Percentiles rank a stretch among this genome's conserved stretches.
phyloP scores from a whole-genome alignment of 129 eudicot species.

The Calendula officinalis region DNA sequence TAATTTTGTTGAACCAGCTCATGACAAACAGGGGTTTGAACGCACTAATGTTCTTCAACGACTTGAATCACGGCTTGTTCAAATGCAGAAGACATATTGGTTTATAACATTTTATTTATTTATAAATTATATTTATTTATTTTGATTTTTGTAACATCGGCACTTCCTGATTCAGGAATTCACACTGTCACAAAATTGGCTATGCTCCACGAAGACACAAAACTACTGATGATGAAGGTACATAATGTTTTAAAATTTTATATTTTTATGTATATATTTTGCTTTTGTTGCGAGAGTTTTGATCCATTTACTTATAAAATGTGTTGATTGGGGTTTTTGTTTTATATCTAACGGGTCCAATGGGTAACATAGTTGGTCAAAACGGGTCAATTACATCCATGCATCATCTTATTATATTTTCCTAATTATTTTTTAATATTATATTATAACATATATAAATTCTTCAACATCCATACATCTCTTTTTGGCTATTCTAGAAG shows the following conservation, averaged over 20 bases:
- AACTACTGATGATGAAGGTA: constrained; percentile 42
- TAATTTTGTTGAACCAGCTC: constrained; percentile 98
- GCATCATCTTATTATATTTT: neutral
- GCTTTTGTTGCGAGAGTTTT: neutral
- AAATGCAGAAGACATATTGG: constrained; percentile 89
- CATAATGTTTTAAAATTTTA: neutral
- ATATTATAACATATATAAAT: neutral
- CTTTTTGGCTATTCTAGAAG: constrained; percentile 34
- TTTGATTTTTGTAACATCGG: constrained; percentile 1
- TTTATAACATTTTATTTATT: constrained; percentile 16
- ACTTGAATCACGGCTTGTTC: constrained; percentile 63
- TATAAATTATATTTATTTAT: neutral
- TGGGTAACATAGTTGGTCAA: neutral
- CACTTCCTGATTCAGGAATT: constrained; percentile 45
- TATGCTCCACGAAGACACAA: constrained; percentile 69
- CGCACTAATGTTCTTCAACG: constrained; percentile 87
- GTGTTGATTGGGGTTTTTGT: neutral
- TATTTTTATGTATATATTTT: neutral
- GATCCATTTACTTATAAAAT: neutral
- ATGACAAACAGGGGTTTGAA: constrained; percentile 98
- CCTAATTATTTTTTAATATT: neutral
- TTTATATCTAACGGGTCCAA: neutral
- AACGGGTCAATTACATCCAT: too few relatives aligned
- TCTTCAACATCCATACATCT: neutral
- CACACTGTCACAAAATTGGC: constrained; percentile 82